These are phyloP conservation scores for Hymenoscyphus occultus DNA, from an alignment of 2,329 filamentous ascomycete genomes.

Conservation along the genomic window DNA sequence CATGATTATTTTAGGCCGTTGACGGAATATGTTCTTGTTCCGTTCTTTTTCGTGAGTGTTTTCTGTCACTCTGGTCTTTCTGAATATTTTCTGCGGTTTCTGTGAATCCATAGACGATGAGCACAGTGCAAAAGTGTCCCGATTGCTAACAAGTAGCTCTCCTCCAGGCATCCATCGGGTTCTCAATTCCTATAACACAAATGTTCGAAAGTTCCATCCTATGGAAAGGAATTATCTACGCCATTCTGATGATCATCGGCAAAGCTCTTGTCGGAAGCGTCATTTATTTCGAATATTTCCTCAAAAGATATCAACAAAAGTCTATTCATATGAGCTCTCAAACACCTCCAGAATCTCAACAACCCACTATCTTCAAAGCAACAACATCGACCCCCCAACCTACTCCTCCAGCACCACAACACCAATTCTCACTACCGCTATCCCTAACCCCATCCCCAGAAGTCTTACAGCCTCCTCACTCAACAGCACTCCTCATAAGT, in stretches of 20 bases:
- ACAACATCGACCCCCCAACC: background rate
- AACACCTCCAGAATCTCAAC: background rate
- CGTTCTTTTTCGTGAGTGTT: constrained; percentile 58
- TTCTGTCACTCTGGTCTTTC: background rate
- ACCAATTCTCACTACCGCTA: background rate
- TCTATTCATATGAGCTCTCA: background rate
- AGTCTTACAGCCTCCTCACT: background rate
- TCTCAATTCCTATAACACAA: constrained; percentile 70
- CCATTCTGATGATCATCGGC: constrained; percentile 63
- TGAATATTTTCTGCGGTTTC: background rate
- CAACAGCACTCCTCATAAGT: constrained; percentile 15
- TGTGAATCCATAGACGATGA: background rate
- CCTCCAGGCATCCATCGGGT: constrained; percentile 60
- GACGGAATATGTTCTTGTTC: constrained; percentile 48
- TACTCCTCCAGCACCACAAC: background rate
- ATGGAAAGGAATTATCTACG: constrained; percentile 73
- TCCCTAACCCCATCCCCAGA: background rate
- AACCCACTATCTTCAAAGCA: background rate
- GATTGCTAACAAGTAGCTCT: background rate
- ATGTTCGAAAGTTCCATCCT: constrained; percentile 64
- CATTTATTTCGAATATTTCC: constrained; percentile 25
- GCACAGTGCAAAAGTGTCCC: background rate
- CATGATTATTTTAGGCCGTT: constrained; percentile 29
- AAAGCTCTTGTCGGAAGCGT: constrained; percentile 57
- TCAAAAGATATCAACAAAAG: background rate